Conservation (phyloP, 768 basidiomycete genomes). For the Russula lepida region DNA sequence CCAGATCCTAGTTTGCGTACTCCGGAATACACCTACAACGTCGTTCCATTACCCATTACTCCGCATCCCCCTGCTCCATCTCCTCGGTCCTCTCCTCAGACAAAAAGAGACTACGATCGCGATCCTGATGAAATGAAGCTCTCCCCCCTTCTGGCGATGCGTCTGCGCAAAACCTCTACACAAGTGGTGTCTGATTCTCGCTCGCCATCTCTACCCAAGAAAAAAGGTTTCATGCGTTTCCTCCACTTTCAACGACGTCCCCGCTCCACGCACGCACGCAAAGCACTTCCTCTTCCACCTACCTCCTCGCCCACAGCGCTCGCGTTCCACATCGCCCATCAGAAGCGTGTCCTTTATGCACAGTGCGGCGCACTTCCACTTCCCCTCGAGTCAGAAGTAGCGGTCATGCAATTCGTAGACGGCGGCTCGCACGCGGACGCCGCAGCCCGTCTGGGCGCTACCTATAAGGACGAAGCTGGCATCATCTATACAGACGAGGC, state of each 20-base stretch:
- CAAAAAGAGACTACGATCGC: neutral
- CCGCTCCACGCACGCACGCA: conserved; percentile 24
- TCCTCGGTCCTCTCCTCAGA: neutral
- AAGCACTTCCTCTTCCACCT: neutral
- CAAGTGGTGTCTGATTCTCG: conserved; percentile 10
- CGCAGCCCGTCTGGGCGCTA: conserved; percentile 34
- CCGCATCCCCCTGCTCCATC: neutral
- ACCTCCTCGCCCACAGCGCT: neutral
- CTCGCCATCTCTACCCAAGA: conserved; percentile 19
- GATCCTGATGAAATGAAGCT: conserved; percentile 26
- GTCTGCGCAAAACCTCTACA: neutral
- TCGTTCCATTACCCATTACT: conserved; percentile 33
- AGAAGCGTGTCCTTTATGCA: conserved; percentile 37
- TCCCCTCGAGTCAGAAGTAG: conserved; percentile 56
- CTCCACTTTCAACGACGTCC: conserved; percentile 33
- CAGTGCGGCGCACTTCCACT: conserved; percentile 32
- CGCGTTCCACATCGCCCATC: conserved; percentile 13
- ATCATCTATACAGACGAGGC: conserved; percentile 66
- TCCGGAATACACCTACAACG: conserved; percentile 59
- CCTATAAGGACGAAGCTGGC: conserved; percentile 48
- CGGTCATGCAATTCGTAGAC: conserved; percentile 59
- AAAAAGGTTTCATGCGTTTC: conserved; percentile 35
- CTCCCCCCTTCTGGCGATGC: conserved; percentile 38
- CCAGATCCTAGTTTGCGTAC: conserved; percentile 47
- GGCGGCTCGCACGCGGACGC: conserved; percentile 54